Conservation (phyloP, 176 grass and related monocot species). For the Hsuehochloa calcarea region DNA sequence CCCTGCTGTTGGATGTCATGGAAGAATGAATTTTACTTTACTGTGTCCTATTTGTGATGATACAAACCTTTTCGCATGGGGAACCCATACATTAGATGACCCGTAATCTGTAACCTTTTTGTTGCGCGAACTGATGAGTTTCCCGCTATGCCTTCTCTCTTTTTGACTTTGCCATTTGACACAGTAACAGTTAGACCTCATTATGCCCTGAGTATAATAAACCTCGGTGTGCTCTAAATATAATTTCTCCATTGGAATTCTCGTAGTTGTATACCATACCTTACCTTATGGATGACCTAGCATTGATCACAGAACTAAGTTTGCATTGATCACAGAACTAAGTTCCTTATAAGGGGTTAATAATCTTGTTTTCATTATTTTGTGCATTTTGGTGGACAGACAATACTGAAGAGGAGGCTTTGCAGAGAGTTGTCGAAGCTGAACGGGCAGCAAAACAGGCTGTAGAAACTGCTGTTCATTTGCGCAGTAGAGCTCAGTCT, state of each 20-base stretch:
- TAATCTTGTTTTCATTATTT: conserved; percentile 7
- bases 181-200: not conserved
- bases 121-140: not conserved
- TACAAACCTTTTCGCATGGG: not conserved
- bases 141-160: not conserved
- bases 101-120: not conserved
- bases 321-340: conserved; percentile 7
- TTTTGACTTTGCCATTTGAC: not conserved
- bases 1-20: not conserved
- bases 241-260: not conserved
- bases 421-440: conserved; percentile 62
- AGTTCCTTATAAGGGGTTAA: not conserved
- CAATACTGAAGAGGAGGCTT: conserved; percentile 47
- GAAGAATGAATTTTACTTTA: not conserved
- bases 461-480: conserved; percentile 37
- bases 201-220: not conserved
- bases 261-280: not conserved
- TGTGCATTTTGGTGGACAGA: conserved; percentile 40
- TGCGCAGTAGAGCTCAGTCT: conserved; percentile 54
- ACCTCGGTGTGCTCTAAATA: not conserved
- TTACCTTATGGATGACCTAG: too few species aligned
- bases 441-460: conserved; percentile 50
- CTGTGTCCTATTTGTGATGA: not conserved
- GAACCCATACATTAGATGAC: not conserved
- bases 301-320: not conserved